Percentiles rank a stretch among this genome's conserved stretches.
Evolutionary conservation across 2,329 filamentous ascomycete species (phyloP).

Genomic region (Phialophora verrucosa): DNA sequence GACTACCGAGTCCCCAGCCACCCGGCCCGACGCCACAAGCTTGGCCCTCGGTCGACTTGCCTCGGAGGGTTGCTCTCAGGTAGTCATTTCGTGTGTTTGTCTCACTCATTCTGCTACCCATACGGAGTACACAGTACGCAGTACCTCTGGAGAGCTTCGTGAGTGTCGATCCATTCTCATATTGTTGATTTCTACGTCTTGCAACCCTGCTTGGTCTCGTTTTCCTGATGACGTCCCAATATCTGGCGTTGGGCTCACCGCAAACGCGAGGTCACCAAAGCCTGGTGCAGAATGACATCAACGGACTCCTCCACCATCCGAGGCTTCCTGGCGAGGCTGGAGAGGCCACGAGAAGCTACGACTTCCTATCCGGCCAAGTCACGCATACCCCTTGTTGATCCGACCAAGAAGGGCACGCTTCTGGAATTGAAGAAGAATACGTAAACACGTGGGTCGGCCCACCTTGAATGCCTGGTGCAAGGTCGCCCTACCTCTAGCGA

Average conservation of each 20-base stretch:
- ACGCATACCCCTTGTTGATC: neutral
- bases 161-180: neutral
- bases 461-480: neutral
- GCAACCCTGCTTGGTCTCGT: neutral
- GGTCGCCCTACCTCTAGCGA: neutral
- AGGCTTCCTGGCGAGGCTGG: conserved; percentile 14
- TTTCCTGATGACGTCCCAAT: neutral
- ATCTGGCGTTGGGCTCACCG: neutral
- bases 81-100: neutral
- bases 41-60: neutral
- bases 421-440: conserved; percentile 19
- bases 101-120: neutral
- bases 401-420: conserved; percentile 8
- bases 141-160: neutral
- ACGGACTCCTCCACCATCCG: conserved; percentile 8
- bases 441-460: conserved; percentile 15
- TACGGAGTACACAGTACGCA: neutral
- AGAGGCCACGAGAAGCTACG: neutral
- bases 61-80: neutral
- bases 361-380: conserved; percentile 15
- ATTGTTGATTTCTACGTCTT: neutral
- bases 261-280: neutral
- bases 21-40: neutral
- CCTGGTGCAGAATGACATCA: conserved; percentile 15
- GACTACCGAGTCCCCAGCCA: neutral